Conservation (phyloP, 73 alveolate species). For the Breviolum minutum region DNA sequence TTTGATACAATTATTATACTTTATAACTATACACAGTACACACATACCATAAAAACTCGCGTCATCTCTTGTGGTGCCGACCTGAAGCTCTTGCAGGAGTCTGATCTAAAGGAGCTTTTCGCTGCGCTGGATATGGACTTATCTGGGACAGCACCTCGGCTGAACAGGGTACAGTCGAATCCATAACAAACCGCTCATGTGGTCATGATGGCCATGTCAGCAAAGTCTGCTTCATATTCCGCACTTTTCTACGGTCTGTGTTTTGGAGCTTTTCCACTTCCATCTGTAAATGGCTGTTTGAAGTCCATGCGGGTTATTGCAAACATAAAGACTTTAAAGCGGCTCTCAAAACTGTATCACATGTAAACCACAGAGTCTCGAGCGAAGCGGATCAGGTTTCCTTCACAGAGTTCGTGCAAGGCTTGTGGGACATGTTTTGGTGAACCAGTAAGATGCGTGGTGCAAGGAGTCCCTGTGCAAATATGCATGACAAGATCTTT, state of each 20-base stretch:
- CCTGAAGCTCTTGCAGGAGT: not conserved
- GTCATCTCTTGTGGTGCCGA: not conserved
- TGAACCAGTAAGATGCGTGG: no score
- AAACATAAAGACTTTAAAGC: no score
- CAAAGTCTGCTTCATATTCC: no score
- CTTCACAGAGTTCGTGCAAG: slow-evolving; percentile 82
- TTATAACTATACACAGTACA: no score
- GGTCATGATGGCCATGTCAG: no score
- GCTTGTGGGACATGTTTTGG: not conserved
- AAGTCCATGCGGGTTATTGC: no score
- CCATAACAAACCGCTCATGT: not conserved
- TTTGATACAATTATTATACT: no score
- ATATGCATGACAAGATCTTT: no score
- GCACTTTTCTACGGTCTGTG: not conserved
- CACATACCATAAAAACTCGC: no score
- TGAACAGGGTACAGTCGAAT: not conserved
- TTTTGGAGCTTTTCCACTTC: not conserved
- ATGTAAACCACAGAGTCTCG: not conserved
- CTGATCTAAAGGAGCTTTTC: slow-evolving; percentile 59
- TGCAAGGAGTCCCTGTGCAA: no score
- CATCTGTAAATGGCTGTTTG: not conserved
- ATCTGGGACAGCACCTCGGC: slow-evolving; percentile 44
- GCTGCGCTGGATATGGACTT: slow-evolving; percentile 68
- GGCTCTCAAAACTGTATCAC: no score
- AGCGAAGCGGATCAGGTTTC: slow-evolving; percentile 24